Evolutionary conservation across 768 basidiomycete genomes (phyloP).

Genomic region (Nevesoporus exiguus): DNA sequence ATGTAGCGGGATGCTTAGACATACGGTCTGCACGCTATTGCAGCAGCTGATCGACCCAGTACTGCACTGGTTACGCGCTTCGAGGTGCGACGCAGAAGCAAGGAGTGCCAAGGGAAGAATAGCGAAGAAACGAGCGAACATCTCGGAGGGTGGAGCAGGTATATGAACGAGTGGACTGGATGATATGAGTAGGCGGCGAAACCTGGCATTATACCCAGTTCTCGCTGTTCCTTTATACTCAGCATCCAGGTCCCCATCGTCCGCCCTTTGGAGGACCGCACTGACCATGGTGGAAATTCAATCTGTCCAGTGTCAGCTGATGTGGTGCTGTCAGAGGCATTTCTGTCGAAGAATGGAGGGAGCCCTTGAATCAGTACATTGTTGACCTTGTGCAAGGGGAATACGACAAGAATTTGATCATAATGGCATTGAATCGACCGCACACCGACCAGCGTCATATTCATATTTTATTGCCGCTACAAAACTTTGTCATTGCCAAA

Average conservation of each 20-base stretch:
- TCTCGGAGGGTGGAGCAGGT: neutral
- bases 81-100: constrained; percentile 8
- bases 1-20: neutral
- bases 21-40: constrained; percentile 2
- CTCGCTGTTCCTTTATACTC: neutral
- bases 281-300: neutral
- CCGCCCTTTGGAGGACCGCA: neutral
- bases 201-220: neutral
- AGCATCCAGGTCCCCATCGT: neutral
- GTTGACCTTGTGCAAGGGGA: neutral
- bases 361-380: neutral
- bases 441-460: no score
- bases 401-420: neutral
- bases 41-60: constrained; percentile 13
- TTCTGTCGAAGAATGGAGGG: neutral
- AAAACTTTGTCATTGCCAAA: no score
- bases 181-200: neutral
- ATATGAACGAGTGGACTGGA: constrained; percentile 1
- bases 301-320: constrained; percentile 1
- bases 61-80: constrained; percentile 11
- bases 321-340: neutral
- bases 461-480: no score
- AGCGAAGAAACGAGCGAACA: constrained; percentile 19
- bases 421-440: neutral
- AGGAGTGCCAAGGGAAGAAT: constrained; percentile 14